Evolutionary conservation across 495 filamentous ascomycete genomes (phyloP), one percentile per base, ranked within the genome.

Genomic region (Pyrenula aspistea): DNA sequence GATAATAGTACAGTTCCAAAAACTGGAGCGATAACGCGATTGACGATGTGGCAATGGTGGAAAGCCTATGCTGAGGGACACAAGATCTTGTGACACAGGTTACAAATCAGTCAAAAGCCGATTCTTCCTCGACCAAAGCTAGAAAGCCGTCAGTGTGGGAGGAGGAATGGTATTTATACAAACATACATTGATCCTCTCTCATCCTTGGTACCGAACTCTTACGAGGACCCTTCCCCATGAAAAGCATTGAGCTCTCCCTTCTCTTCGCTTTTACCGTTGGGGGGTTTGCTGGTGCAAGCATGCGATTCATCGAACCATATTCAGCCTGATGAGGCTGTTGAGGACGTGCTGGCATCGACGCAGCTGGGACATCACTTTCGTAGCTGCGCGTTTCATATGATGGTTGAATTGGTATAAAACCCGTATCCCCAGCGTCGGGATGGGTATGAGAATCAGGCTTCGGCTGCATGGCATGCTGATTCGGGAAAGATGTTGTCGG

Each of bases 371-470:
- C 50, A 15, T 50, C 47, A 25, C 22, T n/a, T 42, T 42, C 31
- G 51, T 53, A 56, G 12, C 10, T 47, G 12, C 64, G 60, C 19
- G 59, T 54, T 23, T 83, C 78, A 62, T 87, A 85, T n/a, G 73
- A 74, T 8, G 79, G 80, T 51, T 83, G 77, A 55, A 85, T 66
- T 0, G 83, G 77, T 15, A 82, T 76, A 64, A 86, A 85, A 3
- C 83, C 83, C 12, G 77, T 82, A 36, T 84, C 79, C 53, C 61
- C 72, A 57, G 63, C 56, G 57, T 66, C 57, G 61, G 49, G 57
- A 58, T 24, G 57, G 58, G 11, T 57, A 25, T 22, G 60, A 55
- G 25, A 62, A 63, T 22, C 58, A 52, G 0, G 55, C n/a, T 10
- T 62, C 56, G 4, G 56, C 49, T 59, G 50, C 50, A 52, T 52